Conservation (phyloP, 805 yeast species). For the Komagataella pastoris region DNA sequence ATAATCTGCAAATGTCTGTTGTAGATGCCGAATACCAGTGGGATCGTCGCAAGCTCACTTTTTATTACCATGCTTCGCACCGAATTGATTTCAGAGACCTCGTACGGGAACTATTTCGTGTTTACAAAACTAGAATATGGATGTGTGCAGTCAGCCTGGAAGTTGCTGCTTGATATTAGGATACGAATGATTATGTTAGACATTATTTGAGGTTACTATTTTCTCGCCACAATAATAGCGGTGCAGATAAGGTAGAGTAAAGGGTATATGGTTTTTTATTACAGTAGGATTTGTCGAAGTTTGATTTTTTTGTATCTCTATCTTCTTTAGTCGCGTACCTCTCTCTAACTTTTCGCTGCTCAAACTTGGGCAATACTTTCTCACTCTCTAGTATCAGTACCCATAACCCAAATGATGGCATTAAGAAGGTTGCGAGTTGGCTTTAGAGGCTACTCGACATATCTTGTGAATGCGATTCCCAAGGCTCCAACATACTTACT, state of each 20-base stretch:
- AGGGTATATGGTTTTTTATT: background rate
- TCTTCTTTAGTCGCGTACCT: background rate
- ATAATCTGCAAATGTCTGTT: conserved; percentile 39
- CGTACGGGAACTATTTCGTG: conserved; percentile 60
- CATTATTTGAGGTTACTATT: background rate
- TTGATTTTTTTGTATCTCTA: background rate
- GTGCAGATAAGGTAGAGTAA: background rate
- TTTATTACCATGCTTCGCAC: conserved; percentile 49
- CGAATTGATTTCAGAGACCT: conserved; percentile 70
- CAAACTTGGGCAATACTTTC: too few relatives aligned
- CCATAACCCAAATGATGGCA: background rate
- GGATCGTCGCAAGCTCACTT: conserved; percentile 71
- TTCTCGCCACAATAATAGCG: too few relatives aligned
- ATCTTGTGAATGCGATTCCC: conserved; percentile 14
- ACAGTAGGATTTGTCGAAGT: background rate
- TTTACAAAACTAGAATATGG: conserved; percentile 77
- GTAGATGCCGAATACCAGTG: conserved; percentile 78
- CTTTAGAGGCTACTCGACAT: background rate
- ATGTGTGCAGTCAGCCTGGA: conserved; percentile 53
- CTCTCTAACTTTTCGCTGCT: too few relatives aligned
- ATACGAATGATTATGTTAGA: background rate
- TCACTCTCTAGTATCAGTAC: background rate
- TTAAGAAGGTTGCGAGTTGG: background rate
- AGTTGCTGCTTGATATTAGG: conserved; percentile 1
- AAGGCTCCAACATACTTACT: conserved; percentile 60